phyloP scores from a whole-genome alignment of 495 filamentous ascomycete species.

The Neurospora pannonica region DNA sequence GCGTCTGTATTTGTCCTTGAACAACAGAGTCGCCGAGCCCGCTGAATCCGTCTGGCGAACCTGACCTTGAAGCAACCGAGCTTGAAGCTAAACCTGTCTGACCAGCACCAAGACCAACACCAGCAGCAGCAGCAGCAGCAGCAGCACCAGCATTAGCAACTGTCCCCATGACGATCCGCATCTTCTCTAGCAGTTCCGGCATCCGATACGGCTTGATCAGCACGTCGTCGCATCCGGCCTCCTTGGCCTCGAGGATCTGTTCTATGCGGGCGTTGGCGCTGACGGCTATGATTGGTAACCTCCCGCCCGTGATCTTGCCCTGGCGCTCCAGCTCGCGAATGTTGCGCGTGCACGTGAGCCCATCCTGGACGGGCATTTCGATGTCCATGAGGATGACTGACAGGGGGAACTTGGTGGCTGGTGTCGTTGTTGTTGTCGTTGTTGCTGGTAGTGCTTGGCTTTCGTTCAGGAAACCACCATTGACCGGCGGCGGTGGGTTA shows the following conservation, averaged over 20 bases:
- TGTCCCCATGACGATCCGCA: slow-evolving; percentile 49
- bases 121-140: neutral
- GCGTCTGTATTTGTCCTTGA: neutral
- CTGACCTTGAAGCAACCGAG: neutral
- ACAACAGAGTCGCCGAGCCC: neutral
- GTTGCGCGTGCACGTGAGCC: slow-evolving; percentile 54
- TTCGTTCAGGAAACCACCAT: neutral
- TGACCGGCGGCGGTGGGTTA: neutral
- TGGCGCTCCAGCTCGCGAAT: slow-evolving; percentile 54
- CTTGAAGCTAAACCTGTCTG: neutral
- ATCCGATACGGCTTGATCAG: slow-evolving; percentile 39
- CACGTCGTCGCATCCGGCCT: slow-evolving; percentile 48
- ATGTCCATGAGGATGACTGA: slow-evolving; percentile 67
- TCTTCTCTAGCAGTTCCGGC: slow-evolving; percentile 36
- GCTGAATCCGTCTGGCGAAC: neutral
- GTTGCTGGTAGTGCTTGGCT: slow-evolving; percentile 7
- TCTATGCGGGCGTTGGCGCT: slow-evolving; percentile 64
- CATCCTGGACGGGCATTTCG: slow-evolving; percentile 81
- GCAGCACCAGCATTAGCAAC: slow-evolving; percentile 6
- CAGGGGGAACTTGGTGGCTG: slow-evolving; percentile 9
- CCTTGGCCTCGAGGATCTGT: slow-evolving; percentile 55
- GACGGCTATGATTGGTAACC: slow-evolving; percentile 68
- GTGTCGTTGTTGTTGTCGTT: slow-evolving; percentile 10
- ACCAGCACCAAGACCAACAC: neutral
- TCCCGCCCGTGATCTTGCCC: slow-evolving; percentile 37